Evolutionary conservation across 345 rosid genomes (phyloP).

Genomic region (Citrus sp.): DNA sequence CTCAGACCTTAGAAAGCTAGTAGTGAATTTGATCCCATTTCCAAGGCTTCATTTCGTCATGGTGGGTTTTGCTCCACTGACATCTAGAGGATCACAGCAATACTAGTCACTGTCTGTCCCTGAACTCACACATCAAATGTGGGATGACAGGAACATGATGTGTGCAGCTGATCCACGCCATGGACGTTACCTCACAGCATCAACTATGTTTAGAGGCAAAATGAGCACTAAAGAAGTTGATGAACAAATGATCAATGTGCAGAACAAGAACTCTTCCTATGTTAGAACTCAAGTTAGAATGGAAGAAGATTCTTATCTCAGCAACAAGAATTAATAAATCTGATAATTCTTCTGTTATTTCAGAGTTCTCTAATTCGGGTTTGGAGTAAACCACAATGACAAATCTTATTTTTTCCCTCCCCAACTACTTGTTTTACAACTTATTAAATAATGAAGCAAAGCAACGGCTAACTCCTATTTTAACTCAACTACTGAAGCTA

Average conservation of each 20-base stretch:
- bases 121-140: constrained; percentile 33
- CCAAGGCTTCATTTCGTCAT: constrained; percentile 30
- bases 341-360: no score
- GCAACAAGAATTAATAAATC: no score
- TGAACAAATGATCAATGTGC: constrained; percentile 27
- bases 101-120: constrained; percentile 30
- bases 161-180: constrained; percentile 33
- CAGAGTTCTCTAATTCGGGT: no score
- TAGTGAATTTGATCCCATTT: constrained; percentile 24
- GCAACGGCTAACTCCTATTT: no score
- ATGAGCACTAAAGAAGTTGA: constrained; percentile 42
- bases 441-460: no score
- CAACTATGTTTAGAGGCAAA: constrained; percentile 40
- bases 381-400: no score
- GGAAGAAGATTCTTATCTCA: no score
- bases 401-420: no score
- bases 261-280: constrained; percentile 28
- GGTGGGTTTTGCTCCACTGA: constrained; percentile 35
- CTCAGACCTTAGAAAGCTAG: constrained; percentile 27
- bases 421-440: no score
- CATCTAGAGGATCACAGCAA: constrained; percentile 38
- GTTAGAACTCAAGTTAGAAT: no score
- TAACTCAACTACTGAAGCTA: no score
- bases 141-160: constrained; percentile 34
- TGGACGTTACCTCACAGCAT: constrained; percentile 34